Evolutionary conservation across 2,329 filamentous ascomycete species (phyloP).

Genomic region (Seiridium unicorne): DNA sequence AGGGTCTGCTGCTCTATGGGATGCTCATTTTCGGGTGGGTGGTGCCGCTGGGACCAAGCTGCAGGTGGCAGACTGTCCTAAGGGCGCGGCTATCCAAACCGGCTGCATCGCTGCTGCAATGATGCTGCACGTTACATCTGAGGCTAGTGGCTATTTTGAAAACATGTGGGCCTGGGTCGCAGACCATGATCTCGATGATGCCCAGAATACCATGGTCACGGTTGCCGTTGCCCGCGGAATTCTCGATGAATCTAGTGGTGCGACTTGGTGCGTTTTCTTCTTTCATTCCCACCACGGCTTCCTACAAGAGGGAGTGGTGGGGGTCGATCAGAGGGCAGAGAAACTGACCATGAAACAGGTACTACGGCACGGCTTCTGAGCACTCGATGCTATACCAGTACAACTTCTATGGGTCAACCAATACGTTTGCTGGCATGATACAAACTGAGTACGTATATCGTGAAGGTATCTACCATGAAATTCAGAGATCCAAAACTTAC

Average conservation of each 20-base stretch:
- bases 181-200: constrained; percentile 47
- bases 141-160: constrained; percentile 45
- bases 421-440: constrained; percentile 63
- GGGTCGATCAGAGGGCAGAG: too few species aligned
- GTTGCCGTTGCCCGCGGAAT: neutral
- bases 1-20: constrained; percentile 57
- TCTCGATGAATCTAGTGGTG: neutral
- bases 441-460: constrained; percentile 56
- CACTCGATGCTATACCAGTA: constrained; percentile 53
- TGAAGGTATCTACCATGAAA: neutral
- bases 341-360: constrained; percentile 30
- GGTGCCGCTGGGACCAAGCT: constrained; percentile 38
- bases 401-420: constrained; percentile 57
- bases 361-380: constrained; percentile 53
- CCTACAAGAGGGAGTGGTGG: too few species aligned
- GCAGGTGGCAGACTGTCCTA: neutral
- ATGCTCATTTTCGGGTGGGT: constrained; percentile 72
- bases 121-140: constrained; percentile 35
- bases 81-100: neutral
- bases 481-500: neutral
- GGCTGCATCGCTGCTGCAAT: neutral
- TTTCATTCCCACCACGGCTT: too few species aligned
- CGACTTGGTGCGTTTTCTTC: neutral
- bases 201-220: neutral
- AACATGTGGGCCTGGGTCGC: constrained; percentile 66